Evolutionary conservation across 768 basidiomycete genomes (phyloP).

Genomic region (Psilocybe cubensis): DNA sequence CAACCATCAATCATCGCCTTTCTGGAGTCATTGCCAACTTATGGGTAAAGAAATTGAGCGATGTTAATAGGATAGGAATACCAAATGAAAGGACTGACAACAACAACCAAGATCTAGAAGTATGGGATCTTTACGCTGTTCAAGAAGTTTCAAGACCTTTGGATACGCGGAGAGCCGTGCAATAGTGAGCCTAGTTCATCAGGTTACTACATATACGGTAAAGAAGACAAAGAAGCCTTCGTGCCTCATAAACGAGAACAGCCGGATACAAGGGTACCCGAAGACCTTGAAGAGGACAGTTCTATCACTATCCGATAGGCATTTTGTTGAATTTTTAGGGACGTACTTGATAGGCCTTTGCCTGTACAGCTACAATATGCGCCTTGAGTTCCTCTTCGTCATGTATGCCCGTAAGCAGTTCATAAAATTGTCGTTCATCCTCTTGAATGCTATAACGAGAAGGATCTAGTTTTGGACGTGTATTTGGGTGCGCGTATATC

Average conservation of each 20-base stretch:
- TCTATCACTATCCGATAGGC: not conserved
- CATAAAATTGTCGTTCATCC: not conserved
- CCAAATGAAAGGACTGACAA: constrained; percentile 27
- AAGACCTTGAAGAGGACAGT: constrained; percentile 27
- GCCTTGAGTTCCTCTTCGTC: constrained; percentile 1
- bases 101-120: constrained; percentile 50
- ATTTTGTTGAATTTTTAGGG: not conserved
- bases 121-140: constrained; percentile 31
- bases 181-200: constrained; percentile 32
- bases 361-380: constrained; percentile 6
- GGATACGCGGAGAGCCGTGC: constrained; percentile 36
- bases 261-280: constrained; percentile 41
- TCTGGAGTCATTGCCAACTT: constrained; percentile 46
- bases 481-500: too few relatives aligned
- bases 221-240: too few relatives aligned
- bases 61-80: not conserved
- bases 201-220: too few relatives aligned
- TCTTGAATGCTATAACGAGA: not conserved
- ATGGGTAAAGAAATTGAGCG: not conserved
- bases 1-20: constrained; percentile 44
- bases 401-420: not conserved
- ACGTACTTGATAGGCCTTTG: constrained; percentile 5
- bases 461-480: too few relatives aligned
- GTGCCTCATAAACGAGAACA: constrained; percentile 38
- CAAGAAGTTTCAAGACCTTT: constrained; percentile 30